phyloP scores from a whole-genome alignment of 441 rosid genomes.

The Pelargonium australe region DNA sequence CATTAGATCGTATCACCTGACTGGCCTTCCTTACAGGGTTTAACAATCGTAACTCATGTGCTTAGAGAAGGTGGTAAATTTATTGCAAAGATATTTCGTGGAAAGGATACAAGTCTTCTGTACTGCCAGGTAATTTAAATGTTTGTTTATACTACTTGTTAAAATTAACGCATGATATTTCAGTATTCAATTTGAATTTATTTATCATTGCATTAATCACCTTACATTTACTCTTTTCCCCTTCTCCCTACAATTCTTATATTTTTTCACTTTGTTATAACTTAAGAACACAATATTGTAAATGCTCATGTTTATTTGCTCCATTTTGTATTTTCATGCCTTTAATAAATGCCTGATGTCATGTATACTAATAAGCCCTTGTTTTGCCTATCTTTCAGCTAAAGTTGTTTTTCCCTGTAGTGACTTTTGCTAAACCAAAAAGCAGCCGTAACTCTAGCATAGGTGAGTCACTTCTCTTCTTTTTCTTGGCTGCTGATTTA shows the following conservation, averaged over 20 bases:
- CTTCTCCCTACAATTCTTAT: neutral
- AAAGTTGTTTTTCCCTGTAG: conserved; percentile 81
- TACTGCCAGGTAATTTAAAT: conserved; percentile 68
- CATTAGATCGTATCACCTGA: neutral
- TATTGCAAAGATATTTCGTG: conserved; percentile 90
- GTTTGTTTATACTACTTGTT: conserved; percentile 4
- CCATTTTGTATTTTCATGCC: neutral
- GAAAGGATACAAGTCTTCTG: conserved; percentile 93
- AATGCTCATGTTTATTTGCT: neutral
- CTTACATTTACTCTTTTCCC: neutral
- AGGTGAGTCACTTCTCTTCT: conserved; percentile 38
- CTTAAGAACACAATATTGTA: neutral
- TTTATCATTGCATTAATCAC: neutral
- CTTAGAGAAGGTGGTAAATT: conserved; percentile 88
- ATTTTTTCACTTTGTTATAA: neutral
- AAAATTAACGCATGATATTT: conserved; percentile 1
- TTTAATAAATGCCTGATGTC: neutral
- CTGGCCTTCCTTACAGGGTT: conserved; percentile 47
- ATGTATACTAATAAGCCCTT: neutral
- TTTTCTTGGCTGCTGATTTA: conserved; percentile 3
- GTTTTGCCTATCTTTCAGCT: conserved; percentile 41
- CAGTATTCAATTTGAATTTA: neutral
- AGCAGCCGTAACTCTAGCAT: conserved; percentile 99
- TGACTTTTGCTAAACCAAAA: conserved; percentile 94
- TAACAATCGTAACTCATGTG: conserved; percentile 79